A percentile compares a stretch with the other conserved stretches of the same genome.
Evolutionary conservation across 192 early-diverging fungal species (phyloP).

Genomic region (Entrophospora sp.): DNA sequence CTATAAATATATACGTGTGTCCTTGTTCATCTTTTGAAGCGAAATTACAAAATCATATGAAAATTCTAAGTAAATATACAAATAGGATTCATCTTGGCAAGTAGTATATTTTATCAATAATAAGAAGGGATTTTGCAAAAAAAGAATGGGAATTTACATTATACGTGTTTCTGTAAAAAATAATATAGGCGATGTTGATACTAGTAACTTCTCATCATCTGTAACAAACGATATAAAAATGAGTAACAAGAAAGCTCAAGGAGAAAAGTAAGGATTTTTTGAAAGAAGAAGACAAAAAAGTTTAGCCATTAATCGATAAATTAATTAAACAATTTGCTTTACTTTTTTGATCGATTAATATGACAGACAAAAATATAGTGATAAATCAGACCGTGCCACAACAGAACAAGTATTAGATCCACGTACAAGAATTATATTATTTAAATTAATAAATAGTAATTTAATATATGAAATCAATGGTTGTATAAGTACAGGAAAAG

Average conservation of each 20-base stretch:
- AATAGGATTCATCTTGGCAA: slow-evolving; percentile 11
- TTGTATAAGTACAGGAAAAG: slow-evolving; percentile 96
- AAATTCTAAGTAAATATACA: slow-evolving; percentile 1
- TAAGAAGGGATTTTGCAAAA: too few species aligned
- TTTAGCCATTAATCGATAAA: neutral
- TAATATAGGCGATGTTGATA: neutral
- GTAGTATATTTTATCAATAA: too few species aligned
- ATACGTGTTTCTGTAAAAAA: too few species aligned
- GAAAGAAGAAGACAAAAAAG: neutral
- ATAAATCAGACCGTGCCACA: slow-evolving; percentile 93
- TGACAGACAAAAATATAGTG: slow-evolving; percentile 38
- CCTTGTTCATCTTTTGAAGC: too few species aligned
- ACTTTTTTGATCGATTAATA: slow-evolving; percentile 14
- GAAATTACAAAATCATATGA: slow-evolving; percentile 3
- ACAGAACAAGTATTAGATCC: slow-evolving; percentile 96
- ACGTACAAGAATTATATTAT: slow-evolving; percentile 94
- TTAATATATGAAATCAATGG: slow-evolving; percentile 92
- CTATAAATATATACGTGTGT: neutral
- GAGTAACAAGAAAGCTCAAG: slow-evolving; percentile 52
- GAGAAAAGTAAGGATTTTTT: slow-evolving; percentile 39
- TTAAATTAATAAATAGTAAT: slow-evolving; percentile 88
- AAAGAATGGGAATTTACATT: too few species aligned
- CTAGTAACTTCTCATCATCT: slow-evolving; percentile 28
- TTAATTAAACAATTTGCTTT: neutral
- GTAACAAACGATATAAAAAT: slow-evolving; percentile 46